These are phyloP conservation scores for Penicillium sp. DNA, from an alignment of 2,329 filamentous ascomycete genomes.

Conservation along the genomic window DNA sequence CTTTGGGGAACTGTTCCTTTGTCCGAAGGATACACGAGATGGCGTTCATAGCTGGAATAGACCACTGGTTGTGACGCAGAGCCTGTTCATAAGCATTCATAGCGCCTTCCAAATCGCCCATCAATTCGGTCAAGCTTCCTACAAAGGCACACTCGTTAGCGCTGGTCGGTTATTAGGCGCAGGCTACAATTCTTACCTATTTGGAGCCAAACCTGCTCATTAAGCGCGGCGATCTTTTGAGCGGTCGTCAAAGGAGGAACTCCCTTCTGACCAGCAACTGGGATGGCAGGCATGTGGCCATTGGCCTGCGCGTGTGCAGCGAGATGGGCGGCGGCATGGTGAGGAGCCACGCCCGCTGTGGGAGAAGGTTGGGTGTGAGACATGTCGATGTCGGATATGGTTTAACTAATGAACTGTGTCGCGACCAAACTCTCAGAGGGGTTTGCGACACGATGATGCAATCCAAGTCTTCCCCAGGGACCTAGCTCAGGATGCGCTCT, in stretches of 20 bases:
- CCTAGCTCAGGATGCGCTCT: background rate
- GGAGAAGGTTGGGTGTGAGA: conserved; percentile 80
- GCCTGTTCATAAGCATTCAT: conserved; percentile 90
- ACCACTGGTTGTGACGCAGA: conserved; percentile 82
- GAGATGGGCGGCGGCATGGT: conserved; percentile 49
- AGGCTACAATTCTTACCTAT: conserved; percentile 65
- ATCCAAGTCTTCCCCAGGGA: conserved; percentile 13
- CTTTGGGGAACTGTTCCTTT: conserved; percentile 90
- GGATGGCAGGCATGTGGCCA: conserved; percentile 61
- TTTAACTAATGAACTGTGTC: conserved; percentile 19
- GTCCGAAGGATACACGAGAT: conserved; percentile 90
- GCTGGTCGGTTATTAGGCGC: background rate
- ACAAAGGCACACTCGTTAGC: conserved; percentile 17
- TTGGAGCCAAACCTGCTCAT: conserved; percentile 88
- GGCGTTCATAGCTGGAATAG: conserved; percentile 87
- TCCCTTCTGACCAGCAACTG: conserved; percentile 53
- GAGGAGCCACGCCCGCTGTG: conserved; percentile 69
- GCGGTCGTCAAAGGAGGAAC: conserved; percentile 66
- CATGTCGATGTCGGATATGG: conserved; percentile 49
- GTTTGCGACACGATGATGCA: conserved; percentile 38
- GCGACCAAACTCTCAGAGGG: conserved; percentile 13
- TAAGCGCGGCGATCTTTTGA: conserved; percentile 75
- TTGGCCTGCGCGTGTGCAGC: conserved; percentile 36
- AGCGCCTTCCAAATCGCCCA: conserved; percentile 86
- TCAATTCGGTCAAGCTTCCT: conserved; percentile 84